Base-by-base conservation (phyloP, 202 grass and related monocot species). In the Hordeum pubiflorum region DNA sequence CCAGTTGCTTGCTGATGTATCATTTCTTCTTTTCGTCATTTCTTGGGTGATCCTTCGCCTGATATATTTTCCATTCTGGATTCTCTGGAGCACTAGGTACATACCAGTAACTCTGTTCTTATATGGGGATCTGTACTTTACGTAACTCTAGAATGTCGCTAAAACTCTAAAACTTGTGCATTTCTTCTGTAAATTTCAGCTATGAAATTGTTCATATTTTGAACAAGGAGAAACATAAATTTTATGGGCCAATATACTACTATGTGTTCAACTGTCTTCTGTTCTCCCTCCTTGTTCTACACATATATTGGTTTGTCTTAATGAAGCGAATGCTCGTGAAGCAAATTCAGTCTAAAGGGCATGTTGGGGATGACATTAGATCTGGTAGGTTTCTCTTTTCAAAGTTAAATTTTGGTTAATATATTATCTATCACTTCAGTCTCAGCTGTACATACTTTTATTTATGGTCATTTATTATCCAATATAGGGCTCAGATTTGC, bases 261-360 rank as follows among this genome's bases (percentile, higher is more conserved):
- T 93, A 97, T 83, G 78, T 93, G 31, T 97, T 97, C 81, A 97
- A 97, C 72, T 87, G 77, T 58, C 90, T 97, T 82, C 88, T 97
- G 39, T 93, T 93, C 27, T 88, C 84, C 21, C 78, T 97, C 58
- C 88, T 93, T 84, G 84, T 93, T 91, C 82, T 97, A 36, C 78
- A 97, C 71, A 86, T 91, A 84, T 89, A 97, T 74, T 93, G 90
- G 91, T 84, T 75, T 75, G 82, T 93, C 64, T 84, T 93, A 82
- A 93, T 91, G 23, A 89, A 57, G 66, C 88, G 86, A 50, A 91
- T 93, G 88, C 84, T 97, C 24, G 46, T 88, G 58, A 84, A 59
- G 10, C 81, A 91, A 83, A 77, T 97, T 58, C 76, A 77, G 17
- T 80, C 88, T 38, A 87, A 81, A 89, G 93, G 93, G 33, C 91